phyloP scores from a whole-genome alignment of 768 basidiomycete genomes.

The Pleurotus citrinopileatus region DNA sequence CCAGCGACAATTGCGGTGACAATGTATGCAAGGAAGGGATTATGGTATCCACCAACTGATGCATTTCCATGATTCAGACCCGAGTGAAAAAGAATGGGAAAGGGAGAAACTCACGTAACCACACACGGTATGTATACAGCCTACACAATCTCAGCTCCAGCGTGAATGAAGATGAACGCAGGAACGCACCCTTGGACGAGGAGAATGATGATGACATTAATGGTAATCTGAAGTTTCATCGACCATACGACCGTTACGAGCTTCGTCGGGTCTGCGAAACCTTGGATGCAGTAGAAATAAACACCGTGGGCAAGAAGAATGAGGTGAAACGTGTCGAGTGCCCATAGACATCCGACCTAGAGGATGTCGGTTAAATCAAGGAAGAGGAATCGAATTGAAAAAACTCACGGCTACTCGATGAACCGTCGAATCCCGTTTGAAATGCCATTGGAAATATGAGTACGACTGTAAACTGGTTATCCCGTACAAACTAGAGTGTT shows the following conservation, averaged over 20 bases:
- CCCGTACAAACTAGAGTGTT: not conserved
- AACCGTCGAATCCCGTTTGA: not conserved
- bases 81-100: not conserved
- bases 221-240: not conserved
- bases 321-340: not conserved
- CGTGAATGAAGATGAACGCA: not conserved
- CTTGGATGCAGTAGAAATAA: not conserved
- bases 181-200: not conserved
- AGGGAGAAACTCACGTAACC: not conserved
- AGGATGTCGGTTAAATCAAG: not conserved
- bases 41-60: not conserved
- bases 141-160: not conserved
- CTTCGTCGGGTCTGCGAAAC: not conserved
- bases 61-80: too few relatives aligned
- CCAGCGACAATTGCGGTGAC: not conserved
- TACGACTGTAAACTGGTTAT: not conserved
- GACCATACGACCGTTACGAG: not conserved
- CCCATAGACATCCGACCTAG: not conserved
- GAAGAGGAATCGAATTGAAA: not conserved
- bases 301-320: not conserved
- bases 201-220: slow-evolving; percentile 1
- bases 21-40: not conserved
- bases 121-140: not conserved
- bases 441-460: not conserved
- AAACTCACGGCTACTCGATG: slow-evolving; percentile 1